Evolutionary conservation across 1,139 yeast genomes (phyloP).

Genomic region (Eremothecium coryli): DNA sequence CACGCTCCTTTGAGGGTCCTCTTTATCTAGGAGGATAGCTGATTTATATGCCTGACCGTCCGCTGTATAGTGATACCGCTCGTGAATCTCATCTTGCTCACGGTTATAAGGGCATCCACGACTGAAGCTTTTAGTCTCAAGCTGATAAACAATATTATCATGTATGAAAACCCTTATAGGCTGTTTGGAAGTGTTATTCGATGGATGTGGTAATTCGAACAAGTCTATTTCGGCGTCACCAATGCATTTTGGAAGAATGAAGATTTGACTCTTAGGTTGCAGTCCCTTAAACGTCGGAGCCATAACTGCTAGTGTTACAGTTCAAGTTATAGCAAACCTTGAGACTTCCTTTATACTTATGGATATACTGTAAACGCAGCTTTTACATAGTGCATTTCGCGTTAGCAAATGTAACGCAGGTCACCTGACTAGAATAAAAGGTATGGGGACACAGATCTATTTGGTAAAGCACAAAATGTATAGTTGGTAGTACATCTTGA

Average conservation of each 20-base stretch:
- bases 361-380: no score
- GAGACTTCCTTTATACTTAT: no score
- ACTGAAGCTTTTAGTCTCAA: slow-evolving; percentile 28
- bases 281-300: slow-evolving; percentile 1
- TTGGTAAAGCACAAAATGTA: no score
- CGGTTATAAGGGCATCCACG: slow-evolving; percentile 22
- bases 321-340: no score
- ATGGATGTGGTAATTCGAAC: slow-evolving; percentile 23
- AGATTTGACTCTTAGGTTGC: slow-evolving; percentile 1
- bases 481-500: no score
- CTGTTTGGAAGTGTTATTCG: slow-evolving; percentile 18
- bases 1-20: slow-evolving; percentile 24
- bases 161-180: slow-evolving; percentile 16
- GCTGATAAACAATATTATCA: slow-evolving; percentile 21
- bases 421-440: no score
- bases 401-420: no score
- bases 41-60: slow-evolving; percentile 29
- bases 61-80: slow-evolving; percentile 27
- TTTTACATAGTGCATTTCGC: no score
- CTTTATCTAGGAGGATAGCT: slow-evolving; percentile 30
- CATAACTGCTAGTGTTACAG: no score
- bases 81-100: slow-evolving; percentile 19
- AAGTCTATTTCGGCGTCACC: slow-evolving; percentile 4
- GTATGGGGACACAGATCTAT: no score
- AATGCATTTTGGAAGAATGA: slow-evolving; percentile 10